phyloP scores from a whole-genome alignment of 306 rosid species.

The Dryas alaskensis region DNA sequence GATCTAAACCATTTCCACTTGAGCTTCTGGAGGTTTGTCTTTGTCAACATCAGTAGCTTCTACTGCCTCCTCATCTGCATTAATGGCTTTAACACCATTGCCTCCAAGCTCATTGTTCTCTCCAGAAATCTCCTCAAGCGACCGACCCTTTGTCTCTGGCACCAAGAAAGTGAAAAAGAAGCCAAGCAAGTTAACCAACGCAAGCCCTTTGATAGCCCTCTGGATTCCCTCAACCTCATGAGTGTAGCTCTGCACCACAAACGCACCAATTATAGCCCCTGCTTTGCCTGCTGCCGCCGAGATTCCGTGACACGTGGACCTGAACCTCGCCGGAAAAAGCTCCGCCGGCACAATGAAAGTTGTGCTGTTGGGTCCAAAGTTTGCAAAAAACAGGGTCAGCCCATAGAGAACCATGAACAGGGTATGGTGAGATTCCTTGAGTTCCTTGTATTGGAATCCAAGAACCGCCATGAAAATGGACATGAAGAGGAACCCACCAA shows the following conservation, averaged over 20 bases:
- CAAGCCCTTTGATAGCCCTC: slow-evolving; percentile 25
- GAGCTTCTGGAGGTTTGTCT: slow-evolving; percentile 22
- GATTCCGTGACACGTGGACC: slow-evolving; percentile 56
- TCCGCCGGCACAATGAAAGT: slow-evolving; percentile 58
- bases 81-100: slow-evolving; percentile 5
- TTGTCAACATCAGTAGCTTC: slow-evolving; percentile 24
- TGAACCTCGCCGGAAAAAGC: slow-evolving; percentile 50
- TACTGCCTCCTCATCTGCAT: slow-evolving; percentile 15
- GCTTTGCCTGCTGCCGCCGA: slow-evolving; percentile 60
- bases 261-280: slow-evolving; percentile 58
- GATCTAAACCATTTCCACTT: slow-evolving; percentile 23
- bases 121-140: slow-evolving; percentile 23
- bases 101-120: slow-evolving; percentile 14
- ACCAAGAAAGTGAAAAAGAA: slow-evolving; percentile 18
- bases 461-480: slow-evolving; percentile 22
- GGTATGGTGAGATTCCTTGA: slow-evolving; percentile 13
- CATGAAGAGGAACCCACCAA: slow-evolving; percentile 18
- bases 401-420: slow-evolving; percentile 29
- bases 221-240: slow-evolving; percentile 2
- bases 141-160: slow-evolving; percentile 17
- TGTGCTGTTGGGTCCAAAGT: slow-evolving; percentile 67
- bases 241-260: slow-evolving; percentile 38
- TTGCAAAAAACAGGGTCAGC: slow-evolving; percentile 52
- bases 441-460: background rate
- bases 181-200: slow-evolving; percentile 12